Conservation (phyloP, 306 rosid genomes). For the Fragaria vesca region DNA sequence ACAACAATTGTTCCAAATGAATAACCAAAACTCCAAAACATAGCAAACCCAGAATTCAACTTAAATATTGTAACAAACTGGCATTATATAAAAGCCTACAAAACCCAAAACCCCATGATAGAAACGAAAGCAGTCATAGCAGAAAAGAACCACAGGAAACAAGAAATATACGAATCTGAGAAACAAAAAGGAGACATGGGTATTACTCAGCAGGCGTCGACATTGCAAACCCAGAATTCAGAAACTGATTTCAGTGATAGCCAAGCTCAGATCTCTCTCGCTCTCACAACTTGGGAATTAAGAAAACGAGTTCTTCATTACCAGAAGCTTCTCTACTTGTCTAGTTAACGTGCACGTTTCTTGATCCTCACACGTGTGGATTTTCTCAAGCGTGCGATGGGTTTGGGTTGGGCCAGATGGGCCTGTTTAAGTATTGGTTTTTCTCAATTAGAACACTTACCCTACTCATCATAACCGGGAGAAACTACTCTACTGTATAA, state of each 20-base stretch:
- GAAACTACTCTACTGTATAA: too few relatives aligned
- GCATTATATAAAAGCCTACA: background rate
- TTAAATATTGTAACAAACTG: background rate
- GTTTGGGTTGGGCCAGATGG: background rate
- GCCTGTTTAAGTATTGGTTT: background rate
- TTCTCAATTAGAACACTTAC: too few relatives aligned
- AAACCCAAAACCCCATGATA: background rate
- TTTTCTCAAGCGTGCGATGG: too few relatives aligned
- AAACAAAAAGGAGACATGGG: slow-evolving; percentile 14
- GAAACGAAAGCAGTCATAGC: background rate
- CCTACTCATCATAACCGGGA: too few relatives aligned
- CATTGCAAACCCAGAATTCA: slow-evolving; percentile 44
- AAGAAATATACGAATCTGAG: slow-evolving; percentile 4
- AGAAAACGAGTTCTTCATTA: background rate
- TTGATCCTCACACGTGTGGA: slow-evolving; percentile 7
- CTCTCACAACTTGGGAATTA: background rate
- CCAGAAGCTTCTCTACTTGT: slow-evolving; percentile 24
- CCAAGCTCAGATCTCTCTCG: slow-evolving; percentile 17
- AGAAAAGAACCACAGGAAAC: background rate
- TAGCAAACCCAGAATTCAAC: slow-evolving; percentile 4
- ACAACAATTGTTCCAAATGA: background rate
- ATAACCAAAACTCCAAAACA: background rate
- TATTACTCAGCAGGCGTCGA: slow-evolving; percentile 93
- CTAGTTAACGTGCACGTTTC: background rate
- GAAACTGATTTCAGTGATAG: slow-evolving; percentile 20